Conservation (phyloP, 1,284 basidiomycete species). For the Ustilago hordei region DNA sequence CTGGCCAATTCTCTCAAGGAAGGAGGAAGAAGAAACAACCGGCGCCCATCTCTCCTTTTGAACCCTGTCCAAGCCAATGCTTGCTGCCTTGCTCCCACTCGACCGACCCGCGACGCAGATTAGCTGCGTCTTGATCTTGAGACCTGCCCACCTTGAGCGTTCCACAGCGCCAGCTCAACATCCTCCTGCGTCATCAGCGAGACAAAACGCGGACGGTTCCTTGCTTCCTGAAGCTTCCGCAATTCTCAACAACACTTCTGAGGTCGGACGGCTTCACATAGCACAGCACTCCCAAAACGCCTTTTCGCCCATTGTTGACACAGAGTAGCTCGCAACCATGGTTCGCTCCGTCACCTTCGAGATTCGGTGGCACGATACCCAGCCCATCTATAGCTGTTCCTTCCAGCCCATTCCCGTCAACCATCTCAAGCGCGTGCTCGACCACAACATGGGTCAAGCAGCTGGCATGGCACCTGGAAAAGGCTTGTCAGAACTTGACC, state of each 20-base stretch:
- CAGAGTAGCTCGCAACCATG: slow-evolving; percentile 45
- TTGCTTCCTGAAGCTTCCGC: not conserved
- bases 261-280: not conserved
- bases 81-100: not conserved
- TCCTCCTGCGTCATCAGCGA: not conserved
- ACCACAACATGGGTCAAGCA: slow-evolving; percentile 66
- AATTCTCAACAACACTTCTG: not conserved
- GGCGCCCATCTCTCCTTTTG: not conserved
- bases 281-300: not conserved
- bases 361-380: slow-evolving; percentile 69
- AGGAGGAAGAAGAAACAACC: not conserved
- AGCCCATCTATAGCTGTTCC: slow-evolving; percentile 67
- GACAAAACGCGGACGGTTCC: not conserved
- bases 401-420: slow-evolving; percentile 64
- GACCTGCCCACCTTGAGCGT: not conserved
- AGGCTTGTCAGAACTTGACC: slow-evolving; percentile 44
- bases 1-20: not conserved
- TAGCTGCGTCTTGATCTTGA: not conserved
- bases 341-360: slow-evolving; percentile 68
- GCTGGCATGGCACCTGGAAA: slow-evolving; percentile 63
- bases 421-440: slow-evolving; percentile 62
- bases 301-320: not conserved
- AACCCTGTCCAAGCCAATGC: not conserved
- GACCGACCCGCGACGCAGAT: not conserved
- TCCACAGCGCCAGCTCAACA: not conserved